Evolutionary conservation across 805 yeast species (phyloP), one percentile per base, ranked within the genome.

Genomic region (Kuraishia floccosa): DNA sequence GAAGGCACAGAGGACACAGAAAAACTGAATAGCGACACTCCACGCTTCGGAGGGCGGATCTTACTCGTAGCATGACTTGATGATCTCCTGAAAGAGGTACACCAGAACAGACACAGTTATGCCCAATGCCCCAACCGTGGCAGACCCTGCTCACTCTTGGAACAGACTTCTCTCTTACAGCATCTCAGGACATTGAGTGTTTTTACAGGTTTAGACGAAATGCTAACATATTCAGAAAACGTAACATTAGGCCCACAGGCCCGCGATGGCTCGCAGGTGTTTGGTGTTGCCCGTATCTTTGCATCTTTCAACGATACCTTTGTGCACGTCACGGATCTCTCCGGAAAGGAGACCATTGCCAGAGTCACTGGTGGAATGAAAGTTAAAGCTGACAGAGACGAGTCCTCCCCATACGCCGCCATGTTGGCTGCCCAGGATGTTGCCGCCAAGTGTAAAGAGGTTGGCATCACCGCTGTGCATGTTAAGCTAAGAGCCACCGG

Each of bases 341-440:
- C 97, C 57, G 99, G 98, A 71, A 91, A 89, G 71, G 99, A 93
- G 75, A 91, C 99, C 72, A 89, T 91, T 62, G 79, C 95, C 75
- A 86, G 97, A 75, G 96, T 91, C 56, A 91, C 98, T 61, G 99
- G 99, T 78, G 99, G 98, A 72, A 91, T 91, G 98, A 91, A 91
- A 79, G 99, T 91, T 68, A 91, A 91, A 80, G 98, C 98, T 58
- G 99, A 91, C 76, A 85, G 97, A 76, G 99, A 93, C 67, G 98
- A 91, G 79, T 89, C 97, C 44, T 84, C 98, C 50, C 98, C 99
- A 68, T 91, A 91, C 82, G 99, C 99, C 63, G 98, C 96, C 61
- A 91, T 91, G 98, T 82, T 91, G 76, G 99, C 99, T 64, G 96
- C 99, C 51, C 99, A 91, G 76, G 99, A 93, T 62, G 99, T 82